These are phyloP conservation scores for Angomonas deanei DNA, from an alignment of 208 protist genomes.

Conservation along the genomic window DNA sequence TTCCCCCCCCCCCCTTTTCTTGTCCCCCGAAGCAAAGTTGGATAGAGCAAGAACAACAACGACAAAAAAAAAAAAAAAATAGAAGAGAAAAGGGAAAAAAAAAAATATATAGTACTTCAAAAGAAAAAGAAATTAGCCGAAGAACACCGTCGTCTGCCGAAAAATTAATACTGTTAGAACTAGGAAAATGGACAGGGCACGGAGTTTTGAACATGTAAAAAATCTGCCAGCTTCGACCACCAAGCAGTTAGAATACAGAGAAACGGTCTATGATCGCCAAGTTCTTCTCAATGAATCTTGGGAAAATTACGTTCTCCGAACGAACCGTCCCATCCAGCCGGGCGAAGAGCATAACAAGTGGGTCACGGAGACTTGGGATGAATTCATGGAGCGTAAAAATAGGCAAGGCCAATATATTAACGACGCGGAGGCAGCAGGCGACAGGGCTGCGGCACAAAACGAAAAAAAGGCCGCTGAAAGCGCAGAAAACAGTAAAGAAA, in stretches of 20 bases:
- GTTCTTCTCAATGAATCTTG: slow-evolving; percentile 63
- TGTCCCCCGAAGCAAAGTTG: slow-evolving; percentile 22
- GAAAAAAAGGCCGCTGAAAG: slow-evolving; percentile 1
- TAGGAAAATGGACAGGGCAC: too few relatives aligned
- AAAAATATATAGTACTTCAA: background rate
- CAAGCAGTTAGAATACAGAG: too few relatives aligned
- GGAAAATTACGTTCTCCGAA: slow-evolving; percentile 33
- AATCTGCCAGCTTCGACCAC: too few relatives aligned
- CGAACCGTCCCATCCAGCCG: slow-evolving; percentile 12
- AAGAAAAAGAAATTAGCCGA: slow-evolving; percentile 31
- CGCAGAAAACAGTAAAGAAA: slow-evolving; percentile 14
- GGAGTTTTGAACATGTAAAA: too few relatives aligned
- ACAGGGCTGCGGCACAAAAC: slow-evolving; percentile 12
- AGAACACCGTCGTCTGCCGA: too few relatives aligned
- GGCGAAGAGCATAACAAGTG: slow-evolving; percentile 59
- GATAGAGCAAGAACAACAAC: slow-evolving; percentile 37
- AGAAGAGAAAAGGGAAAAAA: background rate
- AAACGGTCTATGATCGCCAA: slow-evolving; percentile 52
- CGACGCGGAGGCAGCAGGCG: slow-evolving; percentile 6
- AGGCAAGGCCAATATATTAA: slow-evolving; percentile 27
- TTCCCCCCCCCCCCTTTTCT: too few relatives aligned
- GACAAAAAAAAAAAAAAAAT: background rate
- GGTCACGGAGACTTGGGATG: slow-evolving; percentile 79
- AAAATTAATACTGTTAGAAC: too few relatives aligned
- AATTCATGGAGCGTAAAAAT: slow-evolving; percentile 30